These are phyloP conservation scores for Botrytis cinerea DNA, from an alignment of 2,329 filamentous ascomycete species.

Conservation along the genomic window DNA sequence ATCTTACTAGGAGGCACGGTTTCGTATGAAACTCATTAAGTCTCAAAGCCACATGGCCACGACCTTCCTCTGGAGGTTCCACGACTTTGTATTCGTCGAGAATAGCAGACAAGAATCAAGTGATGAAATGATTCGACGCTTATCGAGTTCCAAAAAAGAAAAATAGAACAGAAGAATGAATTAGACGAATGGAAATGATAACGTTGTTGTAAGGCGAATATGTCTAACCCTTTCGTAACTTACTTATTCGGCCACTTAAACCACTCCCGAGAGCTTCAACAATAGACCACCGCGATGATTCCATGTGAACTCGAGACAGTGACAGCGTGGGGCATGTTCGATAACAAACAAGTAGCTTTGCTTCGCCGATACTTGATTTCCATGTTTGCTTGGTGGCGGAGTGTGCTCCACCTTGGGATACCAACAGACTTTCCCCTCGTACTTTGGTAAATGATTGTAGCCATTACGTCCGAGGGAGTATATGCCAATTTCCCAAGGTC, in stretches of 20 bases:
- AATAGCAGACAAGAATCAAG: not conserved
- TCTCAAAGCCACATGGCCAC: conserved; percentile 19
- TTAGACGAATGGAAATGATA: not conserved
- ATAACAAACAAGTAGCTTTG: not conserved
- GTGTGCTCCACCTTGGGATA: not conserved
- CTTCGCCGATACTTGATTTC: not conserved
- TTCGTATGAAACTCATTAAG: conserved; percentile 25
- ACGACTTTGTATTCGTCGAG: not conserved
- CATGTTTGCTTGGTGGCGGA: not conserved
- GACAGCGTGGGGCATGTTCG: not conserved
- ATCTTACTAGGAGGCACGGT: conserved; percentile 12
- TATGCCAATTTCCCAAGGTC: not conserved
- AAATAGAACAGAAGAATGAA: not conserved
- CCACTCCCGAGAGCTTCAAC: not conserved
- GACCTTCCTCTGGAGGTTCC: not conserved
- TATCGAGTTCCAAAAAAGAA: conserved; percentile 4
- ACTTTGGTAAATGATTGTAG: not conserved
- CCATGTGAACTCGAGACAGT: not conserved
- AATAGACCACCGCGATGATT: not conserved
- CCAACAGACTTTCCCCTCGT: not conserved
- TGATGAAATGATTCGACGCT: conserved; percentile 6
- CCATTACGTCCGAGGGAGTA: not conserved
- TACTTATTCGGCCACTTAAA: not conserved
- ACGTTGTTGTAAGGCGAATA: not conserved
- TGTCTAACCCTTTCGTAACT: not conserved